Evolutionary conservation across 768 basidiomycete genomes (phyloP).

Genomic region (Rubroboletus satanas): DNA sequence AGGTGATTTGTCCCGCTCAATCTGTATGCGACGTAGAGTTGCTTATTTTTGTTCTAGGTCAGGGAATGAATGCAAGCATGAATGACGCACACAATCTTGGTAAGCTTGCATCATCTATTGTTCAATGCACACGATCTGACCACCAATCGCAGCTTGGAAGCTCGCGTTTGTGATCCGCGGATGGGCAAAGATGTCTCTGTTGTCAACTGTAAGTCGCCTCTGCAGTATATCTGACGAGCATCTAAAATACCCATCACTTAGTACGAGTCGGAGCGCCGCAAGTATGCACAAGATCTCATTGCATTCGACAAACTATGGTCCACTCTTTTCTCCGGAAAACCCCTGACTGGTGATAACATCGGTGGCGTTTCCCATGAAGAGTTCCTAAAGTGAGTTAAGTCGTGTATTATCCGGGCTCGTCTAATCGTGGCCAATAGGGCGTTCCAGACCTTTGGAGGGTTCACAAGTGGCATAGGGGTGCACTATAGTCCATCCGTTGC

Average conservation of each 20-base stretch:
- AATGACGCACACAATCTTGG: slow-evolving; percentile 52
- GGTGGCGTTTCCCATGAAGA: slow-evolving; percentile 41
- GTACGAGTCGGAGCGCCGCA: slow-evolving; percentile 53
- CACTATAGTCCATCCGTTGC: slow-evolving; percentile 43
- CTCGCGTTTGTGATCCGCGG: slow-evolving; percentile 47
- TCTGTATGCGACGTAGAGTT: neutral
- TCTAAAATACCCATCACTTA: slow-evolving; percentile 12
- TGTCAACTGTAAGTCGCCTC: slow-evolving; percentile 40
- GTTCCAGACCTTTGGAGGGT: slow-evolving; percentile 43
- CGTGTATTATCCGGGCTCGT: neutral
- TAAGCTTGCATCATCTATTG: slow-evolving; percentile 12
- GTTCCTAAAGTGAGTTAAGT: slow-evolving; percentile 38
- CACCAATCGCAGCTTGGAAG: slow-evolving; percentile 43
- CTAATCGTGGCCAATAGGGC: slow-evolving; percentile 28
- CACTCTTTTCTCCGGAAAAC: slow-evolving; percentile 52
- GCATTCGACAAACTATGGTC: slow-evolving; percentile 50
- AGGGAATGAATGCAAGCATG: slow-evolving; percentile 54
- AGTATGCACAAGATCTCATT: slow-evolving; percentile 53
- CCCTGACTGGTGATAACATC: slow-evolving; percentile 34
- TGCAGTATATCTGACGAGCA: neutral
- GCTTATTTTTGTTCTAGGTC: slow-evolving; percentile 35
- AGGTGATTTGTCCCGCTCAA: slow-evolving; percentile 21
- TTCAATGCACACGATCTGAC: neutral
- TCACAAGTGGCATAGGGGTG: slow-evolving; percentile 48
- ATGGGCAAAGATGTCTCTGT: slow-evolving; percentile 41